phyloP scores from a whole-genome alignment of 768 basidiomycete species.

The Leccinum arenicola region DNA sequence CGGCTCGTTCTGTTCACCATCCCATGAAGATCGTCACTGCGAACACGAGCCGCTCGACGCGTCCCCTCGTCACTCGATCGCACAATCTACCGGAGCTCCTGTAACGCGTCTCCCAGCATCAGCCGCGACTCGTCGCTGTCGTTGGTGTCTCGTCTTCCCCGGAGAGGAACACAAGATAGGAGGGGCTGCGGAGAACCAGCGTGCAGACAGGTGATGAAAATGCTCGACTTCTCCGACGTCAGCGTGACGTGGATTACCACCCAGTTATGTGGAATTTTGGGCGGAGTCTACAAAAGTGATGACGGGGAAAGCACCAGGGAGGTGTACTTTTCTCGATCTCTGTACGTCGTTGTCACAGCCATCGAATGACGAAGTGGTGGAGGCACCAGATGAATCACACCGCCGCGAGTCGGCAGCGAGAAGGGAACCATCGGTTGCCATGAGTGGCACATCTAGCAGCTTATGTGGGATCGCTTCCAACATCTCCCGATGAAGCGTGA shows the following conservation, averaged over 20 bases:
- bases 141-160: conserved; percentile 73
- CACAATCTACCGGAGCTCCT: conserved; percentile 79
- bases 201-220: conserved; percentile 27
- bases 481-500: conserved; percentile 63
- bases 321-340: conserved; percentile 54
- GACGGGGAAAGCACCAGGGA: conserved; percentile 24
- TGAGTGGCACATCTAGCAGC: conserved; percentile 29
- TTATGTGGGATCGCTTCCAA: conserved; percentile 78
- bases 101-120: conserved; percentile 68
- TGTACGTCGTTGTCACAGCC: conserved; percentile 37
- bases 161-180: conserved; percentile 86
- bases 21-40: conserved; percentile 16
- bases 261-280: conserved; percentile 72
- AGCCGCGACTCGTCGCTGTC: conserved; percentile 72
- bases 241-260: conserved; percentile 65
- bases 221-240: no score
- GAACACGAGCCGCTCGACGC: conserved; percentile 45
- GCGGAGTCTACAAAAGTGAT: conserved; percentile 40
- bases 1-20: conserved; percentile 85
- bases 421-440: conserved; percentile 32
- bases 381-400: conserved; percentile 18
- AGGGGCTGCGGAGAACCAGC: conserved; percentile 52
- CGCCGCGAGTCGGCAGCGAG: conserved; percentile 23
- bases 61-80: conserved; percentile 67
- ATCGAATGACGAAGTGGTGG: conserved; percentile 20